phyloP scores from a whole-genome alignment of 257 asterid genomes.

The Pogostemon cablin region DNA sequence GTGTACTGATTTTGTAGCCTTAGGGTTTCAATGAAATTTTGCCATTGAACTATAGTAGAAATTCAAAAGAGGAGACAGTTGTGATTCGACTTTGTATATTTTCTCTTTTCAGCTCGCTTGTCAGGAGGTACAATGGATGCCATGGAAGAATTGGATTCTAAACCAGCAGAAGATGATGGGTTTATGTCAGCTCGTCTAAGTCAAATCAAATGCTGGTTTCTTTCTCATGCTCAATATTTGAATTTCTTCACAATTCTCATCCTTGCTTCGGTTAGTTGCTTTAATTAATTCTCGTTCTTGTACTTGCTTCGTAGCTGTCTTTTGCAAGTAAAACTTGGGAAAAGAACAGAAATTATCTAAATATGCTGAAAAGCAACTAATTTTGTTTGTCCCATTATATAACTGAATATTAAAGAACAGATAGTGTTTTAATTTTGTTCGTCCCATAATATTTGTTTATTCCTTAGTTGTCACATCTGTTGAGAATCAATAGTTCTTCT shows the following conservation, averaged over 20 bases:
- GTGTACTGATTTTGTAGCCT: background rate
- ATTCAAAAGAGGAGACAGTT: background rate
- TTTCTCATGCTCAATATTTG: conserved; percentile 73
- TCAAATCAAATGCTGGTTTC: conserved; percentile 64
- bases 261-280: conserved; percentile 79
- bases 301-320: no score
- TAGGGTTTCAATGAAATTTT: background rate
- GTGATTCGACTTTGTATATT: conserved; percentile 16
- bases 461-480: no score
- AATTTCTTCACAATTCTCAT: conserved; percentile 70
- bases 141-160: conserved; percentile 59
- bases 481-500: no score
- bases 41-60: background rate
- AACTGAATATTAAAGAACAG: no score
- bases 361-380: background rate
- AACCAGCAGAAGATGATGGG: conserved; percentile 51
- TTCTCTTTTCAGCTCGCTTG: conserved; percentile 57
- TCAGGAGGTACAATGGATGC: conserved; percentile 65
- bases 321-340: no score
- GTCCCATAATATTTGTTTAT: background rate
- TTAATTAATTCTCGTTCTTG: background rate
- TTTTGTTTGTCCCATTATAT: no score
- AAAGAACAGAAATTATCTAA: background rate
- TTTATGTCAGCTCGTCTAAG: conserved; percentile 44
- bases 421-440: background rate